phyloP scores from a whole-genome alignment of 2,329 filamentous ascomycete species.

The Fusarium staphyleae region DNA sequence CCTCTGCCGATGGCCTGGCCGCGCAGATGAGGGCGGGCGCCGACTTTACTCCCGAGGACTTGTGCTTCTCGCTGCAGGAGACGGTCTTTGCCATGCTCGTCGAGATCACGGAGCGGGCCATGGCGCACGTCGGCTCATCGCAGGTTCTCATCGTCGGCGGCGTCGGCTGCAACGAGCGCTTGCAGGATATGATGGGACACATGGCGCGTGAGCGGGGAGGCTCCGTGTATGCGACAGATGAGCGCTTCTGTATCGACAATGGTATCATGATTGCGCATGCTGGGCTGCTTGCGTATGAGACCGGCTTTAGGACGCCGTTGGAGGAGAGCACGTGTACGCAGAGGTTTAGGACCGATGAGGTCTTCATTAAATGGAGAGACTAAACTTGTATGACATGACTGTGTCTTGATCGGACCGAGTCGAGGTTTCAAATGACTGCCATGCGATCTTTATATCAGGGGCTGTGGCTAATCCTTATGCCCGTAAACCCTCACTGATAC shows the following conservation, averaged over 20 bases:
- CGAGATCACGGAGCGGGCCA: constrained; percentile 96
- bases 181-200: constrained; percentile 98
- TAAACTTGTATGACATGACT: constrained; percentile 36
- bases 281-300: constrained; percentile 83
- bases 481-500: constrained; percentile 1
- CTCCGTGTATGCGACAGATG: constrained; percentile 92
- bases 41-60: constrained; percentile 79
- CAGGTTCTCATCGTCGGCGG: constrained; percentile 96
- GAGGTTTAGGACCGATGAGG: constrained; percentile 82
- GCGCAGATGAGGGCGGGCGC: constrained; percentile 63
- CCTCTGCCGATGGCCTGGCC: constrained; percentile 81
- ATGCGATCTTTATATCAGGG: background rate
- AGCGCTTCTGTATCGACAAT: constrained; percentile 98
- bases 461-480: background rate
- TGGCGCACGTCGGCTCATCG: constrained; percentile 92
- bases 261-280: constrained; percentile 99
- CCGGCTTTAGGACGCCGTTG: constrained; percentile 77
- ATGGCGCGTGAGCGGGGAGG: constrained; percentile 92
- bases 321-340: constrained; percentile 87
- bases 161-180: constrained; percentile 90
- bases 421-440: background rate
- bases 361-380: constrained; percentile 80
- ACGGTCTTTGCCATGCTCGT: constrained; percentile 97
- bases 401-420: constrained; percentile 3
- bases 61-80: constrained; percentile 95